Base-by-base conservation (phyloP, 208 protist genomes). In the Novymonas esmeraldas region DNA sequence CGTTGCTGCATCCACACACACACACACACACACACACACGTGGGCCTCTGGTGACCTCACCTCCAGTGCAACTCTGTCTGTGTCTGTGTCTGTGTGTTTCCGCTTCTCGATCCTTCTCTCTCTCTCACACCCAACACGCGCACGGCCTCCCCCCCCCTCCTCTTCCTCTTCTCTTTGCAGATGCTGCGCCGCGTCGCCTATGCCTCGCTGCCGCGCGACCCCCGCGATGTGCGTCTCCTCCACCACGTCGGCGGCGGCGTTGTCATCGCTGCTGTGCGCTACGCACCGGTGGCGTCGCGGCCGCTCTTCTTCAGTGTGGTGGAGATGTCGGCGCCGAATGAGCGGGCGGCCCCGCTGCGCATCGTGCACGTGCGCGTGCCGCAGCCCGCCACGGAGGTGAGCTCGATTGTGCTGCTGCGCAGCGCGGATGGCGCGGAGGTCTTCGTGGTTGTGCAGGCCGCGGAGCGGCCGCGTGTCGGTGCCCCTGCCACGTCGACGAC, bases 361-460 rank as follows among this genome's bases (percentile, higher is more conserved):
- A 55, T 82, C 20, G 45, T 76, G 22, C 77, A 79, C 42, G 67
- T 82, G 45, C 72, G 72, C 7, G 71, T 70, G 55, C 77, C 77
- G 26, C 22, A 10, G 18, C 72, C 67, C 29, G 56, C 57, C 6
- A 64, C 46, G 9, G 24, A 22, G 13, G 72, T 78, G 36, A 52
- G 67, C 33, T 28, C 55, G 11, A 24, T 90, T 16, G 68, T 68
- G n/a, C 61, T 64, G 31, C 28, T 79, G 29, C 63, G 73, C 36
- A 80, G 71, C 55, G 42, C 44, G 14, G 78, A 82, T 28, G 84
- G 84, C 14, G 70, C 64, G 16, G 67, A 68, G 4, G 74, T 90
- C 20, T 79, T 77, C 50, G 73, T 82, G 31, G 71, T 90, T 6
- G 84, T 84, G 68, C 84, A 90, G 38, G 64, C 56, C 2, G 58